Evolutionary conservation across 2,329 filamentous ascomycete species (phyloP), one percentile per base, ranked within the genome.

Genomic region (Alternaria brassicae): DNA sequence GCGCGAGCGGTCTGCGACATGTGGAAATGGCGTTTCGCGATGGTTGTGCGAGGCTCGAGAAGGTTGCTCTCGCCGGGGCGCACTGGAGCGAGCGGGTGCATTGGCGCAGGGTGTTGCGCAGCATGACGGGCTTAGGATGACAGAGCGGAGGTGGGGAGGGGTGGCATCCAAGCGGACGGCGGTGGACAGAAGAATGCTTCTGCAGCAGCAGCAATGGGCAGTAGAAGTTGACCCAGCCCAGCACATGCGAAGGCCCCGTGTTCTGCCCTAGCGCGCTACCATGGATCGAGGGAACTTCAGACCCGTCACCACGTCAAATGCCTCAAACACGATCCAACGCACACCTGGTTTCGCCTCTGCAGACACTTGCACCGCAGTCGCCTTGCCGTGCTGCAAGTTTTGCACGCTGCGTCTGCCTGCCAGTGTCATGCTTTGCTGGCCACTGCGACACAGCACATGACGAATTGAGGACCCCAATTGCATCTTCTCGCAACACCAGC

Each of bases 101-200:
- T 80, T 85, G 85, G 72, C 84, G 84, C 69, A 91, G 80, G 68
- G 88, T 86, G 78, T 85, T 86, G 82, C 89, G 88, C 85, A 92
- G 85, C 90, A 92, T 92, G 82, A 79, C 85, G 81, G 30, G 53
- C 66, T 66, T 68, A 66, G 52, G 54, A 60, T 61, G 37, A 17
- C 48, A 58, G 52, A 60, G 66, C 56, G 55, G 64, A 50, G 56
- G 49, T 62, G 54, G 61, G 61, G 63, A 68, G 59, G 65, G 67
- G 61, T 66, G 63, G 62, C 73, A 76, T 76, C 65, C 72, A 75
- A 75, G 61, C 62, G 64, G 67, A 61, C 61, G 66, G 61, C 45
- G 56, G 56, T 56, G 53, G 30, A 58, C 54, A 69, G 66, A 67
- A 63, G 61, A 63, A 57, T 40, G 50, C 66, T 67, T 66, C 63